Conservation (phyloP, 345 rosid species). For the Linum trigynum region DNA sequence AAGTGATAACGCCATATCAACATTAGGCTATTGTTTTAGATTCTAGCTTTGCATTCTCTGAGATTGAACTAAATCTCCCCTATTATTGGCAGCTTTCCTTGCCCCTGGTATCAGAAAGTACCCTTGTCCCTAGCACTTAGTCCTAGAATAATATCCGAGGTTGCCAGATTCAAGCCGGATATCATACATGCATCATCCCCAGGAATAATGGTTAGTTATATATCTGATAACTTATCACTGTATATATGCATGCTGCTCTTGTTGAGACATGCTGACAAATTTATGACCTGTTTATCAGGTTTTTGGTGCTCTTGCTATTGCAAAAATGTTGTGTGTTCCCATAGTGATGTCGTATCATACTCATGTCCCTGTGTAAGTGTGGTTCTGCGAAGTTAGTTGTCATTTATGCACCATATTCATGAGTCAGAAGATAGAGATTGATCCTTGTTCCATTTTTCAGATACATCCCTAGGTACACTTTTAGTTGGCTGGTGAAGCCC, state of each 20-base stretch:
- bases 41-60: background rate
- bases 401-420: background rate
- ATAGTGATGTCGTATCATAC: slow-evolving; percentile 98
- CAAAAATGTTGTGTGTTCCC: slow-evolving; percentile 82
- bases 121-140: slow-evolving; percentile 94
- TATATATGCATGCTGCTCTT: background rate
- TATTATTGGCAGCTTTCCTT: slow-evolving; percentile 63
- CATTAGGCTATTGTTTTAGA: background rate
- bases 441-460: slow-evolving; percentile 37
- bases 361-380: slow-evolving; percentile 96
- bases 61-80: background rate
- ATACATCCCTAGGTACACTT: slow-evolving; percentile 93
- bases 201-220: slow-evolving; percentile 68
- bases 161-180: slow-evolving; percentile 93
- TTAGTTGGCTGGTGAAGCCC: slow-evolving; percentile 93
- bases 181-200: slow-evolving; percentile 99
- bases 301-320: slow-evolving; percentile 84
- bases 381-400: slow-evolving; percentile 1
- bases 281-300: slow-evolving; percentile 40
- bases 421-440: slow-evolving; percentile 2
- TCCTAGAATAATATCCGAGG: slow-evolving; percentile 94
- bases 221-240: background rate
- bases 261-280: slow-evolving; percentile 15
- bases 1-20: background rate
- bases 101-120: slow-evolving; percentile 90